phyloP scores from a whole-genome alignment of 208 protist genomes.

The Trichomonas vaginalis region DNA sequence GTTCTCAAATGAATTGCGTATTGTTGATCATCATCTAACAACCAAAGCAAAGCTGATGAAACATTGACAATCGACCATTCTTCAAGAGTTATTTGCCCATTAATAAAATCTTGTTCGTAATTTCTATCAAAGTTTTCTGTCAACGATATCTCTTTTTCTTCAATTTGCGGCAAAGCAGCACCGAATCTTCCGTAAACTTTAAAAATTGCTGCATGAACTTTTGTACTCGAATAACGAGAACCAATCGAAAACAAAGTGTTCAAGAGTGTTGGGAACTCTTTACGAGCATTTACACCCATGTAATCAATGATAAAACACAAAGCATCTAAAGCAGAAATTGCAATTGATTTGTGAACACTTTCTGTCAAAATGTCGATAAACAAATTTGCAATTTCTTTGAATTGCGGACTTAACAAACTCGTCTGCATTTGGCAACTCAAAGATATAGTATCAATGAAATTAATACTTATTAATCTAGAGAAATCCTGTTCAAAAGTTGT shows the following conservation, averaged over 20 bases:
- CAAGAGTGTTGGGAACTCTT: neutral
- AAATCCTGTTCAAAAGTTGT: neutral
- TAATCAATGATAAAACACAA: neutral
- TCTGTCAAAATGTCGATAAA: neutral
- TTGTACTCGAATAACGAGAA: neutral
- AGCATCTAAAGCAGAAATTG: neutral
- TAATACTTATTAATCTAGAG: neutral
- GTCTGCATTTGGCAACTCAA: neutral
- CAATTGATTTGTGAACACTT: neutral
- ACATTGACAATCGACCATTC: neutral
- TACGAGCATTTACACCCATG: neutral
- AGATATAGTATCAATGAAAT: neutral
- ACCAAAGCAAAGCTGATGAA: neutral
- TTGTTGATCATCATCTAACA: neutral
- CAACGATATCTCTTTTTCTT: neutral
- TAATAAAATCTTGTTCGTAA: neutral
- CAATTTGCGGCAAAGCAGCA: neutral
- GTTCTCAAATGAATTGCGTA: neutral
- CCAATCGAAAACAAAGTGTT: neutral
- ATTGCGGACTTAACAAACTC: neutral
- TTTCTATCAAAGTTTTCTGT: neutral
- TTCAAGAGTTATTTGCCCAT: neutral
- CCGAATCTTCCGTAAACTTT: conserved; percentile 3
- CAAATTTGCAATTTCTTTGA: neutral
- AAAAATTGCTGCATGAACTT: neutral